phyloP scores from a whole-genome alignment of 1,284 basidiomycete genomes.

The Microbotryomycetes sp. region DNA sequence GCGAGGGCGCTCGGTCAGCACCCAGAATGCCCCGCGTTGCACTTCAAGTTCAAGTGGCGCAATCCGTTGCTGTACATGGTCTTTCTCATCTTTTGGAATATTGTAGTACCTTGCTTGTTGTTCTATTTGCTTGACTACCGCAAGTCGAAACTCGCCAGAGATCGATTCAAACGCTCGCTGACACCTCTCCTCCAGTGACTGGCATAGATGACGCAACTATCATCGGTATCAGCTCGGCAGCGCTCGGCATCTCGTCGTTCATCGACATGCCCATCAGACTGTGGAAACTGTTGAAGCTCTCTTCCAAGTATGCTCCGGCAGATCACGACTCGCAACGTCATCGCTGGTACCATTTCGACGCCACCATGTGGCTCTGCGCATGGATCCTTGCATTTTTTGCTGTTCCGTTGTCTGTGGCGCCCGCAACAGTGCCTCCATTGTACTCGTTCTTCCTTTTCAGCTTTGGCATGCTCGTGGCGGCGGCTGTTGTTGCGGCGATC shows the following conservation, averaged over 20 bases:
- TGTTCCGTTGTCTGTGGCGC: constrained; percentile 32
- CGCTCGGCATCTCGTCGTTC: constrained; percentile 26
- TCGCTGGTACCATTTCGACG: constrained; percentile 24
- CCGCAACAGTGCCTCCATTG: constrained; percentile 17
- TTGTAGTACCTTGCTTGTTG: constrained; percentile 16
- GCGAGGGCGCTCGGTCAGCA: too few species aligned
- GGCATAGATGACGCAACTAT: constrained; percentile 10
- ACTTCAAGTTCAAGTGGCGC: constrained; percentile 11
- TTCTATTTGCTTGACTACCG: not conserved
- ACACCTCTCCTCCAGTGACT: not conserved
- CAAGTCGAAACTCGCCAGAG: not conserved
- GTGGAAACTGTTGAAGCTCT: constrained; percentile 25
- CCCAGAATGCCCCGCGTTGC: constrained; percentile 16
- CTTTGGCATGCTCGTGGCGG: constrained; percentile 27
- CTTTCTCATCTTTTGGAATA: constrained; percentile 24
- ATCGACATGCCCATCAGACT: constrained; percentile 34
- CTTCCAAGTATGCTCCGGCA: constrained; percentile 30
- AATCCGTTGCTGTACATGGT: constrained; percentile 12
- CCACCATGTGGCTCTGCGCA: constrained; percentile 13
- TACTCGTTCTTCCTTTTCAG: constrained; percentile 30
- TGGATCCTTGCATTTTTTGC: constrained; percentile 29
- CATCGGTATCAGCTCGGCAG: constrained; percentile 29
- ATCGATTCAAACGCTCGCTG: not conserved
- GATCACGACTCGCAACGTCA: constrained; percentile 16
- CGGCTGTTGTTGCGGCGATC: constrained; percentile 26